phyloP scores from a whole-genome alignment of 1,284 basidiomycete genomes.

The Ganoderma boninense region DNA sequence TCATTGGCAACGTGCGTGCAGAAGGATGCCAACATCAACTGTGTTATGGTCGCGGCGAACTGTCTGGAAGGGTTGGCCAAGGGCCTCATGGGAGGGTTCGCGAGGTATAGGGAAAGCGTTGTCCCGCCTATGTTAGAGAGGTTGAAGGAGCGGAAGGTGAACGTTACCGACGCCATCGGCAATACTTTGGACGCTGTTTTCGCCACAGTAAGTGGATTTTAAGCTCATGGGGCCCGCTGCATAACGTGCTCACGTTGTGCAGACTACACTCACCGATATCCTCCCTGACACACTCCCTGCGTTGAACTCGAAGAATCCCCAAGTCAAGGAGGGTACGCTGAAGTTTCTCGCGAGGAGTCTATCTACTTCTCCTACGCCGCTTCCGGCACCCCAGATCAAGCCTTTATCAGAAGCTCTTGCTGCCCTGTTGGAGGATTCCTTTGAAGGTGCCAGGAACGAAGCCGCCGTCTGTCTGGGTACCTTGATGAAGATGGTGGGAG shows the following conservation, averaged over 20 bases:
- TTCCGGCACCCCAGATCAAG: conserved; percentile 84
- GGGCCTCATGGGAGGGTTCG: conserved; percentile 82
- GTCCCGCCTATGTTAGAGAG: conserved; percentile 88
- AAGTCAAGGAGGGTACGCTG: conserved; percentile 94
- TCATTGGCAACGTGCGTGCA: conserved; percentile 85
- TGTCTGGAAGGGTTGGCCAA: conserved; percentile 90
- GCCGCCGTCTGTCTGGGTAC: conserved; percentile 90
- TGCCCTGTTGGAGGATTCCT: conserved; percentile 85
- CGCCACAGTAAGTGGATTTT: conserved; percentile 65
- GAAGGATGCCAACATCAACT: conserved; percentile 95
- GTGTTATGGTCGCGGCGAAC: conserved; percentile 90
- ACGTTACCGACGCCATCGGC: conserved; percentile 90
- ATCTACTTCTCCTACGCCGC: conserved; percentile 70
- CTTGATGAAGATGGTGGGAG: conserved; percentile 97
- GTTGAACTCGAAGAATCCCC: conserved; percentile 93
- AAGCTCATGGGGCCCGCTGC: conserved; percentile 9
- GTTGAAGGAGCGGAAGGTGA: conserved; percentile 94
- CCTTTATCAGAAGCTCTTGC: conserved; percentile 85
- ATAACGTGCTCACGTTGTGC: conserved; percentile 34
- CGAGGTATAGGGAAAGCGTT: conserved; percentile 77
- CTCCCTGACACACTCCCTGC: conserved; percentile 85
- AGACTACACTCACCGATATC: conserved; percentile 87
- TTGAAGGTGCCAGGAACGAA: conserved; percentile 91
- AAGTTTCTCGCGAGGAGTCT: conserved; percentile 90
- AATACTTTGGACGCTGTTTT: conserved; percentile 92